Conservation (phyloP, 768 basidiomycete genomes). For the Fomitopsis serialis region DNA sequence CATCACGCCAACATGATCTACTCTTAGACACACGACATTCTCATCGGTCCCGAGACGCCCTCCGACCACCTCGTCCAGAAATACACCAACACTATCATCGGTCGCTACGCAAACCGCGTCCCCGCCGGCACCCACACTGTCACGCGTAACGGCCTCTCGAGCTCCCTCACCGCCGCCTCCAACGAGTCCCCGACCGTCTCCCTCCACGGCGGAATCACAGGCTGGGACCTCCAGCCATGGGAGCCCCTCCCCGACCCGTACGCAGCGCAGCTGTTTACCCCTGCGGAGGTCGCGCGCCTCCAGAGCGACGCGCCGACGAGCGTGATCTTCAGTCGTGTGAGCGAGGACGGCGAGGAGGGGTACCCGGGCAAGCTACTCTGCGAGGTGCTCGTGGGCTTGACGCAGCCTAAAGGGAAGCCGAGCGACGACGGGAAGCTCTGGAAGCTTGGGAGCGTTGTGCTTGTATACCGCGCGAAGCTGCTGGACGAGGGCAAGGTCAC, state of each 20-base stretch:
- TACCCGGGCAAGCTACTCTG: conserved; percentile 55
- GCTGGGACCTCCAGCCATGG: conserved; percentile 59
- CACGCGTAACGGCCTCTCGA: conserved; percentile 42
- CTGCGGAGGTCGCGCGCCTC: conserved; percentile 38
- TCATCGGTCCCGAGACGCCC: conserved; percentile 66
- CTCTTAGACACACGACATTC: conserved; percentile 65
- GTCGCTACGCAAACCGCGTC: conserved; percentile 69
- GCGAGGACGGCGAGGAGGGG: conserved; percentile 66
- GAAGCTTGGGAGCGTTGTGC: conserved; percentile 57
- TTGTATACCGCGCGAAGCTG: conserved; percentile 70
- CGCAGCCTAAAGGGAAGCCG: conserved; percentile 24
- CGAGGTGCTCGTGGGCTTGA: conserved; percentile 36
- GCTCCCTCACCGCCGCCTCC: conserved; percentile 33
- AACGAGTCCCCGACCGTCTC: conserved; percentile 43
- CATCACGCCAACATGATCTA: background rate
- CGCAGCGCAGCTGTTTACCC: conserved; percentile 46
- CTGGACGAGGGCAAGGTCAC: conserved; percentile 48
- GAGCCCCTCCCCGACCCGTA: conserved; percentile 33
- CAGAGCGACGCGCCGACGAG: conserved; percentile 32
- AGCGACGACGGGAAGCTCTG: conserved; percentile 27
- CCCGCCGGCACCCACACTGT: conserved; percentile 40
- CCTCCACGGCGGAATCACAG: conserved; percentile 66
- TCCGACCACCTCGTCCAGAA: conserved; percentile 52
- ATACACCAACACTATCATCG: conserved; percentile 71
- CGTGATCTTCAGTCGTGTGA: conserved; percentile 48